phyloP scores from a whole-genome alignment of 768 basidiomycete genomes.

The Mycena haematopus region DNA sequence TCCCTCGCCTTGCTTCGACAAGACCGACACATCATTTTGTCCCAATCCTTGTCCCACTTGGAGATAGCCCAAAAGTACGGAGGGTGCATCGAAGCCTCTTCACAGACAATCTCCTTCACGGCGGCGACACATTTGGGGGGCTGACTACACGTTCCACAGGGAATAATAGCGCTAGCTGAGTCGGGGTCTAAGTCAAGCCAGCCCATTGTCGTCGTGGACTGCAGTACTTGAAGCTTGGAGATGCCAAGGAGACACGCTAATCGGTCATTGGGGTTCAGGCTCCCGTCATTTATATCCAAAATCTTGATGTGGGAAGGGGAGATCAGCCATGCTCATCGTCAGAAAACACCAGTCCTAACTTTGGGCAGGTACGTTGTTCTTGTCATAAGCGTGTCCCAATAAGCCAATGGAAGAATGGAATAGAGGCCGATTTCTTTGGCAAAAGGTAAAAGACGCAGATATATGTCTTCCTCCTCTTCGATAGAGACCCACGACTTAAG shows the following conservation, averaged over 20 bases:
- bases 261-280: not conserved
- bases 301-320: not conserved
- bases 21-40: not conserved
- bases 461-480: not conserved
- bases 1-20: conserved; percentile 1
- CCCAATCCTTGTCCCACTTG: conserved; percentile 7
- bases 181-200: conserved; percentile 4
- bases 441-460: not conserved
- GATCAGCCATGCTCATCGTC: not conserved
- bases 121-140: not conserved
- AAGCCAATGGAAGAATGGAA: conserved; percentile 16
- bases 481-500: not conserved
- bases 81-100: not conserved
- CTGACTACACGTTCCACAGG: not conserved
- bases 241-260: conserved; percentile 11
- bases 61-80: not conserved
- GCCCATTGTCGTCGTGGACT: not conserved
- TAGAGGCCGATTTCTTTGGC: conserved; percentile 19
- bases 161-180: not conserved
- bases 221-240: not conserved
- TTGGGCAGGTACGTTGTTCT: not conserved
- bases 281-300: not conserved
- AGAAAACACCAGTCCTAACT: not conserved
- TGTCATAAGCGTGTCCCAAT: not conserved
- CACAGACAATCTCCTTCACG: not conserved